Base-by-base conservation (phyloP, 2,329 filamentous ascomycete genomes). In the Bipolaris sorokiniana region DNA sequence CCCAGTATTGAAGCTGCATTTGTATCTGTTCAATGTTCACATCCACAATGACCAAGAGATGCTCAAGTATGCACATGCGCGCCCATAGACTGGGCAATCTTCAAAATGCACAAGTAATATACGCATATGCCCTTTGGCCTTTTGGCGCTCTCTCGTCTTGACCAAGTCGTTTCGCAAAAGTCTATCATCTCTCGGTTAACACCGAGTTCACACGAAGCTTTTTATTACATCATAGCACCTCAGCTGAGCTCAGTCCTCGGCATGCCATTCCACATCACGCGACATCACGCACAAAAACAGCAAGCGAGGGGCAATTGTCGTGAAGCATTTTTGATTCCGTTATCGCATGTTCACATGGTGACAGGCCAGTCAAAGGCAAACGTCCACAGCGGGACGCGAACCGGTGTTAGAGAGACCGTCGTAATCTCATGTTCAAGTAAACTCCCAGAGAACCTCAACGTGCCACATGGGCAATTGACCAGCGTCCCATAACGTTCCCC, bases 401-500 rank as follows among this genome's bases (percentile, higher is more conserved):
- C 67, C 75, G 75, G 75, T 76, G 63, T 77, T 77, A 77, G 75
- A 72, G 65, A 61, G 64, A 65, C 63, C 64, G 68, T 68, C 65
- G 63, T 60, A 58, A 51, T 47, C 57, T 51, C 41, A 59, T 48
- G 58, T 70, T 71, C 68, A 76, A 74, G 63, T 68, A 76, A 68
- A 72, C 67, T 65, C 68, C 63, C 70, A 50, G 63, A 57, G 49
- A 67, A 57, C 72, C 73, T 71, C 73, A 74, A 73, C 56, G 59
- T 58, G 62, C 55, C 49, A 53, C 51, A 36, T 34, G 36, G 48
- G 57, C 48, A 9, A 36, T 77, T 76, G 72, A 76, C 71, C 71
- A 74, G 69, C 68, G 59, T 67, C 68, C 69, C 63, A 64, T 60
- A 41, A 58, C 58, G 48, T 62, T 58, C 65, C 67, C 58, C 64